phyloP scores from a whole-genome alignment of 768 basidiomycete genomes.

The Naematelia encephala region DNA sequence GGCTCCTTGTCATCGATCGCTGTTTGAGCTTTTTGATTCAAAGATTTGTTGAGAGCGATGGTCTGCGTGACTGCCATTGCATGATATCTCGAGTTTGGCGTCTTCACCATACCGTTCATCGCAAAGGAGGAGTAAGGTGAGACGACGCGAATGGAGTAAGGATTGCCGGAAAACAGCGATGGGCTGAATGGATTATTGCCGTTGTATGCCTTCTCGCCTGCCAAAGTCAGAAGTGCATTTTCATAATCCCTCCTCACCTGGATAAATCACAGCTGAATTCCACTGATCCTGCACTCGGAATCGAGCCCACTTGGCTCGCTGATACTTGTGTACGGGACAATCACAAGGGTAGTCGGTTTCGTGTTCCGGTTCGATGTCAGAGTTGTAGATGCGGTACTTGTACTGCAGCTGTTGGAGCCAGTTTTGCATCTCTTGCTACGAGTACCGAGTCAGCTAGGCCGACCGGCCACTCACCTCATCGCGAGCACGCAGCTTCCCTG shows the following conservation, averaged over 20 bases:
- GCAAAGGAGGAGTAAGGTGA: conserved; percentile 10
- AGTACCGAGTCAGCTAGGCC: not conserved
- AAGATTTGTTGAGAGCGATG: conserved; percentile 20
- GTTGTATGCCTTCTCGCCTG: conserved; percentile 17
- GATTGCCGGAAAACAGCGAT: conserved; percentile 10
- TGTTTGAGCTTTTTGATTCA: conserved; percentile 20
- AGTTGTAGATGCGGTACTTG: conserved; percentile 14
- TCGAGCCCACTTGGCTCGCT: conserved; percentile 11
- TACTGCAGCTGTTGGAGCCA: conserved; percentile 13
- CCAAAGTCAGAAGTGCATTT: not conserved
- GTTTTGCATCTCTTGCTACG: conserved; percentile 17
- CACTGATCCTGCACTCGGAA: conserved; percentile 11
- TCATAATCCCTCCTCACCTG: conserved; percentile 3
- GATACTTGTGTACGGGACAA: conserved; percentile 14
- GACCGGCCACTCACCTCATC: conserved; percentile 4
- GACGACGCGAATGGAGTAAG: conserved; percentile 1
- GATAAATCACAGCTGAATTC: conserved; percentile 15
- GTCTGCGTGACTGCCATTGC: conserved; percentile 8
- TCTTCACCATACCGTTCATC: not conserved
- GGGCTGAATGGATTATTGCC: conserved; percentile 1
- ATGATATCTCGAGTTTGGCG: conserved; percentile 9
- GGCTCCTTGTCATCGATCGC: conserved; percentile 21
- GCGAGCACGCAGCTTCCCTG: conserved; percentile 4
- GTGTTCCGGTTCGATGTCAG: conserved; percentile 27
- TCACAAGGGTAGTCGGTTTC: conserved; percentile 16